Evolutionary conservation across 805 yeast genomes (phyloP).

Genomic region (Ogataea methanolica): DNA sequence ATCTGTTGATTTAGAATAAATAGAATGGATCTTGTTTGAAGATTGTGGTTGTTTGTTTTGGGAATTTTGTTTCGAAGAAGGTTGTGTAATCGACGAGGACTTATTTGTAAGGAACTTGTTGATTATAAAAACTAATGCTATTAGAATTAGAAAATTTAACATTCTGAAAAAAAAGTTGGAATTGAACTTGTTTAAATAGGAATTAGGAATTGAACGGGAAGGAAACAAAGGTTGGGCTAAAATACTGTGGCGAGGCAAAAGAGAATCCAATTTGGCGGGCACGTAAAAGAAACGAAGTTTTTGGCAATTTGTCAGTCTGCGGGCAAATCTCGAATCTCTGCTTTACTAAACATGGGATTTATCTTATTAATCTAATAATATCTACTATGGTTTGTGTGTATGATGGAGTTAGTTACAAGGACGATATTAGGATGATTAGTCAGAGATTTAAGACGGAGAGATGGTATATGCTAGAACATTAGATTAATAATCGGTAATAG

Average conservation of each 20-base stretch:
- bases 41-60: neutral
- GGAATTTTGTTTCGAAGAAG: neutral
- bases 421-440: too few species aligned
- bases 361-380: too few species aligned
- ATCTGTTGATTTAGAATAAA: neutral
- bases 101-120: conserved; percentile 21
- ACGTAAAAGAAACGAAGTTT: too few species aligned
- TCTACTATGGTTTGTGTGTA: too few species aligned
- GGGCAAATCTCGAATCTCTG: neutral
- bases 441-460: too few species aligned
- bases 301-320: neutral
- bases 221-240: neutral
- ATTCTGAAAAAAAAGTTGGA: conserved; percentile 5
- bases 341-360: neutral
- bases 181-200: too few species aligned
- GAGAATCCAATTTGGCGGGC: too few species aligned
- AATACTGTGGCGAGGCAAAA: neutral
- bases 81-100: neutral
- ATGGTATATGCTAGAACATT: too few species aligned
- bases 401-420: too few species aligned
- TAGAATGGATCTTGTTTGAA: conserved; percentile 1
- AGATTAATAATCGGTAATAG: too few species aligned
- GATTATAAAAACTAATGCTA: conserved; percentile 21
- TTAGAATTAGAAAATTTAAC: conserved; percentile 24
- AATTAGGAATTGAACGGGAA: neutral